phyloP scores from a whole-genome alignment of 2,329 filamentous ascomycete species.

The Chrysoporthe austroafricana region DNA sequence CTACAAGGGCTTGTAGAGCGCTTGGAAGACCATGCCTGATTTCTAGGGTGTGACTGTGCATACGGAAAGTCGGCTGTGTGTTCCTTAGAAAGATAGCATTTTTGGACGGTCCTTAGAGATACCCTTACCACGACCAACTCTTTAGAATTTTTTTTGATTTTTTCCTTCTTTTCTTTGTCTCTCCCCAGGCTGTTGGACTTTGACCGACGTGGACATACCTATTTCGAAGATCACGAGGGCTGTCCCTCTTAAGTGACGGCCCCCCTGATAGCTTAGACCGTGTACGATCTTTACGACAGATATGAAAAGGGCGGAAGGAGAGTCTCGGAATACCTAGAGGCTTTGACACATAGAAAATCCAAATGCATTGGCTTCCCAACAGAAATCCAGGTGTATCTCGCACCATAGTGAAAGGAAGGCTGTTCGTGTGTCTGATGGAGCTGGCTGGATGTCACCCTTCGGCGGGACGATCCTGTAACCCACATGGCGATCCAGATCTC shows the following conservation, averaged over 20 bases:
- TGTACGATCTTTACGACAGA: slow-evolving; percentile 28
- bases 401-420: background rate
- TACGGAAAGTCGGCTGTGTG: background rate
- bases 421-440: background rate
- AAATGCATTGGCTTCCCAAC: slow-evolving; percentile 15
- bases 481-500: slow-evolving; percentile 4
- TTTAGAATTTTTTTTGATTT: background rate
- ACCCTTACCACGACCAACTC: slow-evolving; percentile 5
- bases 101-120: slow-evolving; percentile 12
- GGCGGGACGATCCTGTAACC: slow-evolving; percentile 12
- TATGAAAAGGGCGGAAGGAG: slow-evolving; percentile 14
- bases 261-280: background rate
- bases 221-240: slow-evolving; percentile 7
- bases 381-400: background rate
- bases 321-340: slow-evolving; percentile 6
- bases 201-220: slow-evolving; percentile 18
- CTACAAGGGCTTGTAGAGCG: slow-evolving; percentile 46
- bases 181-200: slow-evolving; percentile 1
- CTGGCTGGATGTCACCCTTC: slow-evolving; percentile 9
- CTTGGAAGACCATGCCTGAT: slow-evolving; percentile 36
- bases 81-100: background rate
- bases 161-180: background rate
- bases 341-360: slow-evolving; percentile 18
- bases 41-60: background rate
- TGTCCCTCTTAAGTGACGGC: background rate